Evolutionary conservation across 2,329 filamentous ascomycete species (phyloP).

Genomic region (Zymoseptoria pseudotritici): DNA sequence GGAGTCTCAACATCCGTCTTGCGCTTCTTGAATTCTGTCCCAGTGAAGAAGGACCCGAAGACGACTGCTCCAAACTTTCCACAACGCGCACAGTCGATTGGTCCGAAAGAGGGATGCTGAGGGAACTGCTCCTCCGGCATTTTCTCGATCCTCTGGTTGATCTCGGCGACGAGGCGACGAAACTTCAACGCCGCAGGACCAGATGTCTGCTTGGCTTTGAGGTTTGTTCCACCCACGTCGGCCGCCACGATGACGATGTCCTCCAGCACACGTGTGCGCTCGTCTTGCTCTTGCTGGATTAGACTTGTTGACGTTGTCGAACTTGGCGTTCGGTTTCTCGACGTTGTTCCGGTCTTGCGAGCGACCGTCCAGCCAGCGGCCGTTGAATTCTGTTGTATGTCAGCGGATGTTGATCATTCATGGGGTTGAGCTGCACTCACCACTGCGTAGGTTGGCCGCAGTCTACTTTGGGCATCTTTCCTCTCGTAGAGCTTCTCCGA

Average conservation of each 20-base stretch:
- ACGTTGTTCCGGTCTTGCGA: background rate
- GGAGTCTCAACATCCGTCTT: no score
- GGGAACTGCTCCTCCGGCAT: no score
- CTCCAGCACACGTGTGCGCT: background rate
- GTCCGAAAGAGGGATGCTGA: no score
- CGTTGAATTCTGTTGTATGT: background rate
- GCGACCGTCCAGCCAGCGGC: background rate
- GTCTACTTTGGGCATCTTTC: constrained; percentile 2
- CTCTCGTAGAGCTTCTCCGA: background rate
- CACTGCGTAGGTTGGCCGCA: background rate
- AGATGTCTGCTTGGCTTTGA: no score
- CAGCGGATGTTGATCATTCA: background rate
- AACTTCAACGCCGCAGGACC: no score
- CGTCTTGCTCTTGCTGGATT: background rate
- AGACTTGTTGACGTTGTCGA: background rate
- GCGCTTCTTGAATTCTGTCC: no score
- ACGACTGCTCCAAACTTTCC: no score
- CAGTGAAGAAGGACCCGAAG: no score
- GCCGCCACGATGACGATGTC: background rate
- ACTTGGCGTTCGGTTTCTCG: background rate
- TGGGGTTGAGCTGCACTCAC: background rate
- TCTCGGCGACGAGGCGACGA: no score
- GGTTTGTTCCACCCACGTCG: background rate
- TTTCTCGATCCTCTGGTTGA: no score
- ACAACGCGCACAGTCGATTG: no score